Conservation (phyloP, 208 protist species). For the Wallacemonas sp. region DNA sequence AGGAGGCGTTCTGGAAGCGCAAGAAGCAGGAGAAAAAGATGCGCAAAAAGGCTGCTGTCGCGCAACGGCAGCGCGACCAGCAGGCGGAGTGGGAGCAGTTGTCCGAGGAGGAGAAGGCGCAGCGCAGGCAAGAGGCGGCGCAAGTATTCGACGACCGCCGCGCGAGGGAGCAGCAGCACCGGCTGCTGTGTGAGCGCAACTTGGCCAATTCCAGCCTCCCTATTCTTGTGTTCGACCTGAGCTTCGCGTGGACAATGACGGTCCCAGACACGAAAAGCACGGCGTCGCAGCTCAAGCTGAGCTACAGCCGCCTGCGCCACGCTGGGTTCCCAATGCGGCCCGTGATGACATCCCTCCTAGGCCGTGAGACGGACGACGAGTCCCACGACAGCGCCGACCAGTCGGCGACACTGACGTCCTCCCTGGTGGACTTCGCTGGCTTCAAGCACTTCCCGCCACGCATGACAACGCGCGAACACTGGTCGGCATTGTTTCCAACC, state of each 20-base stretch:
- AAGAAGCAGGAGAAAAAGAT: constrained; percentile 53
- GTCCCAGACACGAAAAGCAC: constrained; percentile 74
- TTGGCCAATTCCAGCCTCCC: constrained; percentile 45
- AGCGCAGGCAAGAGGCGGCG: constrained; percentile 33
- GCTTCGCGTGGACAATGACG: constrained; percentile 88
- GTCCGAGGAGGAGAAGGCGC: constrained; percentile 39
- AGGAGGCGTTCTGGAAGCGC: constrained; percentile 49
- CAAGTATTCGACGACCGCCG: constrained; percentile 51
- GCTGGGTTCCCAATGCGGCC: constrained; percentile 73
- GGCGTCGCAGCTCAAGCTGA: constrained; percentile 81
- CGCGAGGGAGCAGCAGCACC: constrained; percentile 19
- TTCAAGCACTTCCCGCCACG: constrained; percentile 60
- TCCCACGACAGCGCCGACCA: constrained; percentile 20
- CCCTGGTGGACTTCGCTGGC: constrained; percentile 54
- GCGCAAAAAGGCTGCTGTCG: constrained; percentile 22
- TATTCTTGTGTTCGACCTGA: constrained; percentile 80
- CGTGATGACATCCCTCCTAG: constrained; percentile 60
- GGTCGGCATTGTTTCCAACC: constrained; percentile 45
- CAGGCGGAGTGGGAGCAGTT: constrained; percentile 60
- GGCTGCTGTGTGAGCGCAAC: constrained; percentile 21
- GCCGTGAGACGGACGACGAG: constrained; percentile 24
- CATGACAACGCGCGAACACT: constrained; percentile 49
- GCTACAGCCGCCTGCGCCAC: constrained; percentile 73
- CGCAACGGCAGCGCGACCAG: constrained; percentile 28
- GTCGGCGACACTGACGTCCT: constrained; percentile 20